Evolutionary conservation across 805 yeast genomes (phyloP), one percentile per base, ranked within the genome.

Genomic region (Sugiyamaella qingdaonensis): DNA sequence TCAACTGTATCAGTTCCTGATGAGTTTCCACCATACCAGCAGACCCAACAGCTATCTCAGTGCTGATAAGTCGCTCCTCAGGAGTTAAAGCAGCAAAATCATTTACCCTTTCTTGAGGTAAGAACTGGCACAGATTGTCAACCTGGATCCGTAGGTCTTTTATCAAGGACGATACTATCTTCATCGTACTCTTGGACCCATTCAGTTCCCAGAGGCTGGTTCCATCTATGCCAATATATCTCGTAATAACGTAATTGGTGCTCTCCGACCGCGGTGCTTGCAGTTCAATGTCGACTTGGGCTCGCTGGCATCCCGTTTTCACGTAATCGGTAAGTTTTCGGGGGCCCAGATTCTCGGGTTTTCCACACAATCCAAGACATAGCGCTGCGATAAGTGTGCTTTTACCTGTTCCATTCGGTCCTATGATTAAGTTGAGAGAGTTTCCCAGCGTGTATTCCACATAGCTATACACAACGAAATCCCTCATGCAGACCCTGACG

Each of bases 321-420:
- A 94, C 84, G 72, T 88, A 88, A 21, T 83, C 84, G 35, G 75
- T 74, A 2, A 82, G 66, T 41, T 77, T 80, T 67, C 64, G 80
- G 65, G 74, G 85, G 2, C 94, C 95, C 54, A 91, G 78, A 42
- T 82, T 46, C 47, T 61, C 59, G 4, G 59, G 59, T 21, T 79
- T 81, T 1, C 97, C 98, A 1, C 85, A 92, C 14, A 94, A 71
- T 0, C 97, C 96, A 33, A 94, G 73, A 64, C 96, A 92, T 0
- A 92, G 80, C 0, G 97, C 98, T 55, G 97, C 88, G 2, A 94
- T 91, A 62, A 94, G 80, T 0, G 98, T 89, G 36, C 94, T 84
- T 64, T 94, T 94, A 5, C 99, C 99, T 0, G 96, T 81, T 34
- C 99, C 99, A 66, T 94, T 94, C 10, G 97, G 97, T 0, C 97